Evolutionary conservation across 2,329 filamentous ascomycete species (phyloP).

Genomic region (Lasiodiplodia sp.): DNA sequence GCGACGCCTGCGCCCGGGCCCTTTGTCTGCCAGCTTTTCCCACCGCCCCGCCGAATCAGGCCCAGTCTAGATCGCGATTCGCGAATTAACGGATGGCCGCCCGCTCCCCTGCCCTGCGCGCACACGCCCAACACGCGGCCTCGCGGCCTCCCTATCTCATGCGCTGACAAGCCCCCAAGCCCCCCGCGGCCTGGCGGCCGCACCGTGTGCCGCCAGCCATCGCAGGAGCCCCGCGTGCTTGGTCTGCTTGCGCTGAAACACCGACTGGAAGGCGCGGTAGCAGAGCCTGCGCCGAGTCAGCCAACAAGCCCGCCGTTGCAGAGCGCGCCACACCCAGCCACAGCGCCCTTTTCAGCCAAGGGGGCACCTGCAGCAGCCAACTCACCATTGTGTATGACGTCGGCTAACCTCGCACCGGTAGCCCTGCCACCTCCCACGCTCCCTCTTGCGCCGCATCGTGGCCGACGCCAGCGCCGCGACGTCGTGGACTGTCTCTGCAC

Average conservation of each 20-base stretch:
- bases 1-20: slow-evolving; percentile 13
- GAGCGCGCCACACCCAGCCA: slow-evolving; percentile 17
- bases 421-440: slow-evolving; percentile 9
- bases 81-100: slow-evolving; percentile 21
- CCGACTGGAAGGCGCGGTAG: slow-evolving; percentile 71
- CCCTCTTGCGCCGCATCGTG: slow-evolving; percentile 24
- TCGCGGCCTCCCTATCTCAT: slow-evolving; percentile 17
- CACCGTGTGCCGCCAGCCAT: slow-evolving; percentile 64
- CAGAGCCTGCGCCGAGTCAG: slow-evolving; percentile 62
- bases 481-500: slow-evolving; percentile 27
- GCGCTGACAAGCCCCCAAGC: slow-evolving; percentile 8
- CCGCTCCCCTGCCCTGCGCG: neutral
- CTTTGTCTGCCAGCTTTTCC: neutral
- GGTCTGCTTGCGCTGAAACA: slow-evolving; percentile 76
- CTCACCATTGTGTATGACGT: slow-evolving; percentile 31
- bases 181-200: neutral
- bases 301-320: slow-evolving; percentile 26
- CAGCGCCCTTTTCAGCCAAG: slow-evolving; percentile 12
- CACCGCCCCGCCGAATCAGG: slow-evolving; percentile 9
- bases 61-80: slow-evolving; percentile 27
- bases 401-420: slow-evolving; percentile 26
- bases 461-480: slow-evolving; percentile 20
- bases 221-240: slow-evolving; percentile 68
- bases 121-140: slow-evolving; percentile 18
- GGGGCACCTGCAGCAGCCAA: slow-evolving; percentile 16